Evolutionary conservation across 345 rosid species (phyloP).

Genomic region (Lepidium africanum): DNA sequence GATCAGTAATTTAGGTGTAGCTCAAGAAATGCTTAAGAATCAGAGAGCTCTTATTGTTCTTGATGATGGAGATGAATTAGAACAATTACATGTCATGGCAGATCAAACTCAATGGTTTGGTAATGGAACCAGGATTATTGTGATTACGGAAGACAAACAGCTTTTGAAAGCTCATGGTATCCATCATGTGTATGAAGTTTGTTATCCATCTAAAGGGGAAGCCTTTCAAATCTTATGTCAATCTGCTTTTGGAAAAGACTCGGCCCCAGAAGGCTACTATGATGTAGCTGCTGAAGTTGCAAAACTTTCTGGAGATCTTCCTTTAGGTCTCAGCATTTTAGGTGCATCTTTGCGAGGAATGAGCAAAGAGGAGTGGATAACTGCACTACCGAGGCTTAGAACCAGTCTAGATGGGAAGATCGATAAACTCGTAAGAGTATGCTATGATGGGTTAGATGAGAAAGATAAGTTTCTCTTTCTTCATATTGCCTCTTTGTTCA

Average conservation of each 20-base stretch:
- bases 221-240: constrained; percentile 10
- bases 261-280: background rate
- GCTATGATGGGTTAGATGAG: constrained; percentile 26
- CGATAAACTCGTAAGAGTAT: background rate
- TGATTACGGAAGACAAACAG: constrained; percentile 43
- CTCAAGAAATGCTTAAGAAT: background rate
- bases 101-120: constrained; percentile 35
- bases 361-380: constrained; percentile 14
- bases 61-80: constrained; percentile 43
- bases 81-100: constrained; percentile 38
- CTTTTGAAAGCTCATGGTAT: constrained; percentile 13
- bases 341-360: constrained; percentile 14
- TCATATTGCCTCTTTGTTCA: constrained; percentile 29
- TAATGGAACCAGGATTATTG: constrained; percentile 41
- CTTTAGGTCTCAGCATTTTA: constrained; percentile 30
- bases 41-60: constrained; percentile 34
- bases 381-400: constrained; percentile 3
- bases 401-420: constrained; percentile 13
- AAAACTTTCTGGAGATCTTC: constrained; percentile 14
- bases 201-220: background rate
- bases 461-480: constrained; percentile 21
- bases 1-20: background rate
- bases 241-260: background rate
- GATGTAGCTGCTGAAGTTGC: constrained; percentile 4
- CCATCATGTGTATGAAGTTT: background rate